Evolutionary conservation across 805 yeast genomes (phyloP).

Genomic region (Isabelozyma gotoi): DNA sequence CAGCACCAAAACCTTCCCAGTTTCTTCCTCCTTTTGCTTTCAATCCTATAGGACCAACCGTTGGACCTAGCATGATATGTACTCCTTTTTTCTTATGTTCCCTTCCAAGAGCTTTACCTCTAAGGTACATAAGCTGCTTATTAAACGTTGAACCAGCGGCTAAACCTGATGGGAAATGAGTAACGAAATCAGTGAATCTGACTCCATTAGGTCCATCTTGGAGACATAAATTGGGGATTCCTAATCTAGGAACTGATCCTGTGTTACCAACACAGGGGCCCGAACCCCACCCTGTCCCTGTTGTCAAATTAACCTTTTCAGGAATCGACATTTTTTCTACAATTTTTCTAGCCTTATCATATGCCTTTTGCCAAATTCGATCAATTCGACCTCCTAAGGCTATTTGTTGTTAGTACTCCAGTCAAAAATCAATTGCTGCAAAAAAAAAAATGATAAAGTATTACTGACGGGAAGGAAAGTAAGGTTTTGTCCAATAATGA

Average conservation of each 20-base stretch:
- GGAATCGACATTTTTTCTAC: constrained; percentile 56
- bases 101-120: constrained; percentile 58
- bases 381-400: constrained; percentile 49
- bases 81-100: constrained; percentile 57
- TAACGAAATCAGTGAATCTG: constrained; percentile 53
- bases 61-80: constrained; percentile 56
- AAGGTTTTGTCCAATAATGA: constrained; percentile 25
- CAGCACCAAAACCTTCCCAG: constrained; percentile 65
- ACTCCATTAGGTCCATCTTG: constrained; percentile 68
- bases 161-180: constrained; percentile 58
- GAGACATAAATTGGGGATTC: constrained; percentile 54
- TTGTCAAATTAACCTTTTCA: constrained; percentile 62
- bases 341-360: constrained; percentile 51
- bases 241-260: constrained; percentile 54
- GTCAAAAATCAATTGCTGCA: not conserved
- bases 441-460: constrained; percentile 1
- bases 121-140: constrained; percentile 46
- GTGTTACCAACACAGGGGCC: constrained; percentile 66
- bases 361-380: constrained; percentile 57
- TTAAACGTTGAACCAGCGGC: constrained; percentile 62
- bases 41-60: constrained; percentile 59
- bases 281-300: constrained; percentile 64
- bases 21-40: constrained; percentile 65
- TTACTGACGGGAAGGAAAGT: constrained; percentile 40
- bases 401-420: constrained; percentile 10